Percentiles rank a stretch among this genome's conserved stretches.
phyloP scores from a whole-genome alignment of 2,329 filamentous ascomycete species.

The Ustulina deusta region DNA sequence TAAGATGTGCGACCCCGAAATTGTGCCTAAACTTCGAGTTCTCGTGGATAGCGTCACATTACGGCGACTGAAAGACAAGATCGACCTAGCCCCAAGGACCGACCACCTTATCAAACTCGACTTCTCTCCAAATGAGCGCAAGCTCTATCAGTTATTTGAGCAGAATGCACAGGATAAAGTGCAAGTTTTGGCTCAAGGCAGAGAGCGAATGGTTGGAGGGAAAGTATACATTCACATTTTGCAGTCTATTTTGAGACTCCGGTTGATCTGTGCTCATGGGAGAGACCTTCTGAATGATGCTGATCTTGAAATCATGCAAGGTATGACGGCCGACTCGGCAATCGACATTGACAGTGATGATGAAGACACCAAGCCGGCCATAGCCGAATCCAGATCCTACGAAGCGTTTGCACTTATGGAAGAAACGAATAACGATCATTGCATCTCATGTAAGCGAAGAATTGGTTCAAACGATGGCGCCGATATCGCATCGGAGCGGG shows the following conservation, averaged over 20 bases:
- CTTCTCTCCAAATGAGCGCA: slow-evolving; percentile 80
- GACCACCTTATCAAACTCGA: slow-evolving; percentile 80
- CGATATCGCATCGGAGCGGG: slow-evolving; percentile 68
- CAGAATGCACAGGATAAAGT: slow-evolving; percentile 84
- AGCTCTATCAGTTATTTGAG: slow-evolving; percentile 86
- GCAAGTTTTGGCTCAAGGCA: slow-evolving; percentile 73
- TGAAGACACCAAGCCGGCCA: slow-evolving; percentile 66
- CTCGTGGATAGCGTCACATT: slow-evolving; percentile 96
- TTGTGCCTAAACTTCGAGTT: slow-evolving; percentile 85
- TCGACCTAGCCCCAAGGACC: slow-evolving; percentile 79
- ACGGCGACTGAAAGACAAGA: slow-evolving; percentile 90
- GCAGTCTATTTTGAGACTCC: slow-evolving; percentile 88
- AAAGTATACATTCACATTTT: slow-evolving; percentile 94
- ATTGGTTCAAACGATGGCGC: slow-evolving; percentile 67
- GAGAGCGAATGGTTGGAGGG: slow-evolving; percentile 77
- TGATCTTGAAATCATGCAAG: slow-evolving; percentile 83
- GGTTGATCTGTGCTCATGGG: slow-evolving; percentile 93
- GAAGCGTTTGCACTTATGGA: slow-evolving; percentile 87
- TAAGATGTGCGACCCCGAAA: slow-evolving; percentile 85
- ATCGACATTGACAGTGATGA: slow-evolving; percentile 90
- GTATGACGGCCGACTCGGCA: slow-evolving; percentile 83
- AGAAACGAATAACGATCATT: slow-evolving; percentile 82
- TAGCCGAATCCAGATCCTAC: slow-evolving; percentile 80
- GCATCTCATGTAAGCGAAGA: slow-evolving; percentile 75
- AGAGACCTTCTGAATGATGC: slow-evolving; percentile 87